Base-by-base conservation (phyloP, 2,329 filamentous ascomycete species). In the Xylaria digitata region DNA sequence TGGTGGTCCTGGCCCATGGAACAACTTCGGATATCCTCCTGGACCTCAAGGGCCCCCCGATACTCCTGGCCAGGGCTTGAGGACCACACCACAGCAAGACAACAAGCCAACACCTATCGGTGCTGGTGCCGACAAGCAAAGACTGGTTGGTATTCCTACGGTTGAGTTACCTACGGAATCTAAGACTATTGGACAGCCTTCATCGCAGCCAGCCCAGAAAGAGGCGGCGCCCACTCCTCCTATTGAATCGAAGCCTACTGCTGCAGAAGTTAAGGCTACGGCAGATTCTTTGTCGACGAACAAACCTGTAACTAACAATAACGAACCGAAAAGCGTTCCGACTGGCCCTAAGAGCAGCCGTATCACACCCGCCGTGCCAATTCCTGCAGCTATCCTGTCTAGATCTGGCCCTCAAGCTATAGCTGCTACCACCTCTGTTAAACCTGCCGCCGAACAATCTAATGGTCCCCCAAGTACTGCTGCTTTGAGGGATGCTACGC, bases 241-340 rank as follows among this genome's bases (percentile, higher is more conserved):
- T 0, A 83, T 89, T 43, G 89, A 91, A 37, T 89, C 90, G 6
- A 93, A 93, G 79, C 89, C 90, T 7, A 85, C 89, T 32, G 81
- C 82, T 21, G 83, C 79, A 42, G 81, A 85, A 69, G 81, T 83
- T 11, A 80, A 88, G 64, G 84, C 85, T 55, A 86, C 86, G 2
- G 83, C 84, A 30, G 84, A 86, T 32, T 84, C 86, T 11, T 78
- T 86, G 17, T 77, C 81, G 15, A 75, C 79, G 17, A 78, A 75
- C 70, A 74, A 78, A 64, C 68, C 79, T 26, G 67, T 78, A 13
- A 76, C 80, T 58, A 77, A 74, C 9, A 78, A 80, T 30, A 67
- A 79, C 34, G 70, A 75, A 63, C 62, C 69, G 61, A 83, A 81
- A 72, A 73, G 80, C 40, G 76, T 80, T 34, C 84, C 84, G 1